Conservation (phyloP, 2,329 filamentous ascomycete species). For the Trichoderma polysporum region DNA sequence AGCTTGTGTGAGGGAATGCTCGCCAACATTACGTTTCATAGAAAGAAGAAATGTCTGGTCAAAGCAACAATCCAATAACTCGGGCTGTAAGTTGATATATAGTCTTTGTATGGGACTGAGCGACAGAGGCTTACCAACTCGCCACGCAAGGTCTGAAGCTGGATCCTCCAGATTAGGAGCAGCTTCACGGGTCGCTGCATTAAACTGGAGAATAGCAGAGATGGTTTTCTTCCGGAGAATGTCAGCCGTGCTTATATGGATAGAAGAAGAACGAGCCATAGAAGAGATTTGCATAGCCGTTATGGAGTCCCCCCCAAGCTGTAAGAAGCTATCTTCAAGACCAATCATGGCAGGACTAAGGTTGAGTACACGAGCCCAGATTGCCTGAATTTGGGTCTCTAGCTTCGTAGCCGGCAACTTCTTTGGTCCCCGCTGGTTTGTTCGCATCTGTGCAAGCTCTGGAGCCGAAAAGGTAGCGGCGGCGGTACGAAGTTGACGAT, state of each 20-base stretch:
- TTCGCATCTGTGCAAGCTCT: background rate
- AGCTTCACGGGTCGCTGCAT: too few species aligned
- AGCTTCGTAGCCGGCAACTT: background rate
- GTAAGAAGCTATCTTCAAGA: constrained; percentile 40
- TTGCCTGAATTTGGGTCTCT: background rate
- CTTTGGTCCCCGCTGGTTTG: background rate
- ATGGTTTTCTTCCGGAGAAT: constrained; percentile 13
- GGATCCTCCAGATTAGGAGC: too few species aligned
- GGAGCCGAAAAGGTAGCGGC: background rate
- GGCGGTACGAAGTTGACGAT: background rate
- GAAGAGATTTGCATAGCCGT: constrained; percentile 45
- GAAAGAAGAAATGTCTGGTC: background rate
- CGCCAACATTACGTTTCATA: background rate
- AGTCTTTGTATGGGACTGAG: constrained; percentile 8
- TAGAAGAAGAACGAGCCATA: constrained; percentile 30
- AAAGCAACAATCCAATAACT: background rate
- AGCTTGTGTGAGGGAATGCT: background rate
- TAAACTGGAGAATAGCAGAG: too few species aligned
- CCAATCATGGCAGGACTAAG: constrained; percentile 30
- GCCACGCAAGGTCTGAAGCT: background rate
- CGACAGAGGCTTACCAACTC: background rate
- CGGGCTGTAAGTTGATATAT: background rate
- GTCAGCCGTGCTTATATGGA: constrained; percentile 3
- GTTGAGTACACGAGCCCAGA: constrained; percentile 36
- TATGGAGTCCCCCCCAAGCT: constrained; percentile 45